Conservation (phyloP, 306 rosid species). For the Cucurbita pepo region DNA sequence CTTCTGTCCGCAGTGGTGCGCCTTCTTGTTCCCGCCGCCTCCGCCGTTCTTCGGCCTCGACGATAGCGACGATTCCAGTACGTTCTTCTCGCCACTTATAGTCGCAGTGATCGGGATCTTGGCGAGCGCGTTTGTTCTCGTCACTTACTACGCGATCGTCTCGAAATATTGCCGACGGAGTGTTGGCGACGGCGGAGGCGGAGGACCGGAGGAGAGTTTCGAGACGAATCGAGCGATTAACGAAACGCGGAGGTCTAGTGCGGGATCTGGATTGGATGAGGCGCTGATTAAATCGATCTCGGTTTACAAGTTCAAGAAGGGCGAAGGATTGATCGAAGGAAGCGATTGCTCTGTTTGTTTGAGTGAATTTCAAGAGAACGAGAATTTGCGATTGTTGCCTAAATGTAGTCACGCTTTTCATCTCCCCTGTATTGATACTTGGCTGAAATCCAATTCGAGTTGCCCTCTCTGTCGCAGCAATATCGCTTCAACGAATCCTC, state of each 20-base stretch:
- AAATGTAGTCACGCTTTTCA: constrained; percentile 73
- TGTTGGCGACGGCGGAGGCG: constrained; percentile 2
- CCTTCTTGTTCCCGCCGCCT: constrained; percentile 46
- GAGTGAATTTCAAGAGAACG: constrained; percentile 55
- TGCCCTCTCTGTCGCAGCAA: constrained; percentile 62
- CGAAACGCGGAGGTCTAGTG: constrained; percentile 11
- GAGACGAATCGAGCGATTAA: not conserved
- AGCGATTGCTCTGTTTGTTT: constrained; percentile 63
- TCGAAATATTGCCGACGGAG: constrained; percentile 28
- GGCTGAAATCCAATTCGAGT: constrained; percentile 48
- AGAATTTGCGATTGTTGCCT: constrained; percentile 50
- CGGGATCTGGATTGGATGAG: constrained; percentile 38
- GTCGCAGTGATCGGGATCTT: constrained; percentile 57
- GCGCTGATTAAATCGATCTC: constrained; percentile 37
- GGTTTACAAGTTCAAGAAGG: constrained; percentile 33
- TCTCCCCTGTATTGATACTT: constrained; percentile 58
- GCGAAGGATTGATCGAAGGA: constrained; percentile 33
- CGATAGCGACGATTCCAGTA: constrained; percentile 4
- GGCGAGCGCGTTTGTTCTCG: constrained; percentile 41
- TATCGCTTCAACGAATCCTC: not conserved
- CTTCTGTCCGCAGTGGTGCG: constrained; percentile 71
- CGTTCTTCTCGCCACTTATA: constrained; percentile 57
- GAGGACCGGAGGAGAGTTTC: not conserved
- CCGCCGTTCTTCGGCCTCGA: constrained; percentile 20
- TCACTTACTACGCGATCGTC: constrained; percentile 46